phyloP scores from a whole-genome alignment of 1,284 basidiomycete species.

The Ceratobasidium sp. region DNA sequence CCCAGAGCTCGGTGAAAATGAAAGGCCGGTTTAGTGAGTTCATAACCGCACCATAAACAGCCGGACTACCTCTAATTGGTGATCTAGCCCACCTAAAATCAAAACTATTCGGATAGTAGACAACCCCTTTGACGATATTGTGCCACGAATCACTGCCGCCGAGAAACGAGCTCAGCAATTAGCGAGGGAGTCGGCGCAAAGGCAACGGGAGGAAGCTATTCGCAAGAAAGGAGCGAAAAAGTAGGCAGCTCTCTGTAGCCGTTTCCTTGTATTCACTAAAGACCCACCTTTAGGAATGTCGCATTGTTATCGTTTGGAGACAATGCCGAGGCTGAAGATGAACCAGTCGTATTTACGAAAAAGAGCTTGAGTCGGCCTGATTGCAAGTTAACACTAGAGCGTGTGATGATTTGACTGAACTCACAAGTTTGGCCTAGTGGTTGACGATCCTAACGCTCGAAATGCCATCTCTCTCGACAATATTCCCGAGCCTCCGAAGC shows the following conservation, averaged over 20 bases:
- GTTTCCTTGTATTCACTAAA: constrained; percentile 22
- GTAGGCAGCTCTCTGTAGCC: constrained; percentile 51
- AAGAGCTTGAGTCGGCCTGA: constrained; percentile 83
- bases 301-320: constrained; percentile 87
- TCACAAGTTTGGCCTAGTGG: constrained; percentile 53
- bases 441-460: constrained; percentile 53
- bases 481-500: constrained; percentile 43
- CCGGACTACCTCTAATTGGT: not conserved
- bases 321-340: constrained; percentile 68
- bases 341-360: constrained; percentile 65
- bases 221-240: constrained; percentile 82
- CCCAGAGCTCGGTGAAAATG: constrained; percentile 80
- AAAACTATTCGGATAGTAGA: constrained; percentile 82
- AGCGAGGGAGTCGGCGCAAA: constrained; percentile 75
- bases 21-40: constrained; percentile 83
- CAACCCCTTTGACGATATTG: constrained; percentile 93
- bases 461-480: constrained; percentile 25
- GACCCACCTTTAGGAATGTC: constrained; percentile 77
- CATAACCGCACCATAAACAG: not conserved
- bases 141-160: constrained; percentile 93
- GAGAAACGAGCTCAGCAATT: constrained; percentile 84
- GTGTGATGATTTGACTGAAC: not conserved
- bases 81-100: constrained; percentile 83
- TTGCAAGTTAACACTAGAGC: too few species aligned
- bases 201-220: constrained; percentile 77